Evolutionary conservation across 2,329 filamentous ascomycete species (phyloP), one percentile per base, ranked within the genome.

Genomic region (Diaporthe sp.): DNA sequence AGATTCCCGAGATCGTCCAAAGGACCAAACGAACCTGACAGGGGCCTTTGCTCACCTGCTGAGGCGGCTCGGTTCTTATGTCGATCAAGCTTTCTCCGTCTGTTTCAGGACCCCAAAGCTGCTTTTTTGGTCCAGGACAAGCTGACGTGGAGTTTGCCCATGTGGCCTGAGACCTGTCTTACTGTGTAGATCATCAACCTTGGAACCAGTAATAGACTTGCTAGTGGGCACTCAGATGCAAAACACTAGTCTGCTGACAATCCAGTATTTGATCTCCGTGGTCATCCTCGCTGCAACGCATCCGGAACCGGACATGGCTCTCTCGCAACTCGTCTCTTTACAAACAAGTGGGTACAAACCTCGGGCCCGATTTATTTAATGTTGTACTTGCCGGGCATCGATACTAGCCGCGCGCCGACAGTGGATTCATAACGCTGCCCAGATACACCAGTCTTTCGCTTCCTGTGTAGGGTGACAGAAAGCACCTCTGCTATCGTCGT

Each of bases 11-110:
- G n/a, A 39, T 53, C 32, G 32, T 53, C 63, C 47, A 51, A 37
- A 51, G 12, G 17, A 44, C 39, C 19, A 37, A 17, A 51, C 19
- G 22, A 51, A 51, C 8, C 6, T 19, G 44, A 19, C 47, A 53
- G 8, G 63, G 63, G 9, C 30, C 32, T 7, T 7, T 68, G 32
- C 63, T 37, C 30, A 25, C 63, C 27, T 53, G 44, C 30, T 68
- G 44, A 53, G 44, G 44, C 47, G 63, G 63, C 63, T 68, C 63
- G 35, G n/a, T 15, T 68, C 63, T 68, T 53, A 22, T 53, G 63
- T 35, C 32, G 63, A 68, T 53, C 63, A 68, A 68, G 63, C 63
- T 68, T 51, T 68, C 44, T 53, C 32, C 61, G 7, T 2, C 47
- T 27, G 63, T 53, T 68, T 53, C 63, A 66, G 63, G 15, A 15